phyloP scores from a whole-genome alignment of 208 protist genomes.

The Acanthamoeba royreba region DNA sequence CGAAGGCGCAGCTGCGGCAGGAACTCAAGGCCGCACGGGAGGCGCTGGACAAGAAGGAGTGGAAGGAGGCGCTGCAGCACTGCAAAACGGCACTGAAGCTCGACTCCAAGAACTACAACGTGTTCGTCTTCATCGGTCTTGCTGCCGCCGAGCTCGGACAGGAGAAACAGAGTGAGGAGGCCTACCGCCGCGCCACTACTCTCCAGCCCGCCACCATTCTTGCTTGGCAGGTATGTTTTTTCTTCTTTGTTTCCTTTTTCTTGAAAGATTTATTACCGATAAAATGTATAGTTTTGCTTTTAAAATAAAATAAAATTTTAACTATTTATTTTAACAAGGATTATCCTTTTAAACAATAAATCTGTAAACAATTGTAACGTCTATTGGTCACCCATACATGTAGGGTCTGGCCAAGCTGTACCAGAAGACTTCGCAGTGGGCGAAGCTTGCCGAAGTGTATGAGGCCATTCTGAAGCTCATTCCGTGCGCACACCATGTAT shows the following conservation, averaged over 20 bases:
- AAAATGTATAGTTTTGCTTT: too few species aligned
- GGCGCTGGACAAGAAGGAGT: constrained; percentile 20
- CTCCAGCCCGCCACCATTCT: neutral
- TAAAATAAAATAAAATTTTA: too few species aligned
- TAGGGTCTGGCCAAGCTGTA: constrained; percentile 37
- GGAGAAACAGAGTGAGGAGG: constrained; percentile 15
- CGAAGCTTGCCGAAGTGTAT: neutral
- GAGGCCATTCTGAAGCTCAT: constrained; percentile 3
- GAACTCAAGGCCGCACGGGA: constrained; percentile 14
- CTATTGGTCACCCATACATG: neutral
- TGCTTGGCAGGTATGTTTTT: neutral
- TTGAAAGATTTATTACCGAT: too few species aligned
- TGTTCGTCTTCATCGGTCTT: neutral
- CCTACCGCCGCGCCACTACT: neutral
- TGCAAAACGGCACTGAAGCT: constrained; percentile 22
- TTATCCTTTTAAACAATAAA: neutral
- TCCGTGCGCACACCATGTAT: neutral
- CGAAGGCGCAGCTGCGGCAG: neutral
- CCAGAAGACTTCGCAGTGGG: neutral
- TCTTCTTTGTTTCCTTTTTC: neutral
- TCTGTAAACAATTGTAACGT: neutral
- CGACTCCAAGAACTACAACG: constrained; percentile 28
- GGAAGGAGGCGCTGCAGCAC: constrained; percentile 33
- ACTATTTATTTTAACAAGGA: too few species aligned
- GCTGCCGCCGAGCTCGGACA: constrained; percentile 21